Evolutionary conservation across 2,329 filamentous ascomycete species (phyloP), one percentile per base, ranked within the genome.

Genomic region (Arthroderma uncinatum): DNA sequence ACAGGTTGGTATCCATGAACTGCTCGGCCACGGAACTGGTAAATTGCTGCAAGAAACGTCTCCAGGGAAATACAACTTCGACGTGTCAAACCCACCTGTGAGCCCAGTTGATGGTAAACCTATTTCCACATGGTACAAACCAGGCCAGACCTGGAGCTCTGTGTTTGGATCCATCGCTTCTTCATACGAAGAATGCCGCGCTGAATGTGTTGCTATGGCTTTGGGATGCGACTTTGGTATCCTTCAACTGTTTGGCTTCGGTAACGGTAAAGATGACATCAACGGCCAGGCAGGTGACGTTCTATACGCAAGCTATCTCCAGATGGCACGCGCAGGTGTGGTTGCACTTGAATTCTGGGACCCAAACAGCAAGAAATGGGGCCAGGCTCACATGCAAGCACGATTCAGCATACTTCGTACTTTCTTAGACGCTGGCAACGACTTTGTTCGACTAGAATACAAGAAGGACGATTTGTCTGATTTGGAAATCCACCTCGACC

Each of bases 261-360:
- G 90, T 28, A 81, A 94, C 64, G 90, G 90, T 19, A 80, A 74
- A 16, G 73, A 79, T 54, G 80, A 95, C 65, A 85, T 95, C 63
- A 75, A 87, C 62, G 79, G 82, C 59, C 82, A 87, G 66, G 89
- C 90, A 8, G 91, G 90, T 44, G 87, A 95, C 67, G 83, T 98
- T 5, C 81, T 97, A 6, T 96, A 92, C 66, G 83, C 85, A 0
- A 85, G 87, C 1, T 98, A 97, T 70, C 81, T 98, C 8, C 84
- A 85, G 63, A 97, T 98, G 92, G 93, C 93, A 12, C 83, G 91
- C 37, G 89, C 90, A n/a, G 93, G 93, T 60, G 78, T 98, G 47
- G 82, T 84, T 4, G 87, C 91, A 1, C 79, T 97, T 21, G 92
- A 97, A 70, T 89, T 93, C 78, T 97, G 90, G 90, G 90, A 96